Evolutionary conservation across 495 filamentous ascomycete species (phyloP).

Genomic region (Podospora australis): DNA sequence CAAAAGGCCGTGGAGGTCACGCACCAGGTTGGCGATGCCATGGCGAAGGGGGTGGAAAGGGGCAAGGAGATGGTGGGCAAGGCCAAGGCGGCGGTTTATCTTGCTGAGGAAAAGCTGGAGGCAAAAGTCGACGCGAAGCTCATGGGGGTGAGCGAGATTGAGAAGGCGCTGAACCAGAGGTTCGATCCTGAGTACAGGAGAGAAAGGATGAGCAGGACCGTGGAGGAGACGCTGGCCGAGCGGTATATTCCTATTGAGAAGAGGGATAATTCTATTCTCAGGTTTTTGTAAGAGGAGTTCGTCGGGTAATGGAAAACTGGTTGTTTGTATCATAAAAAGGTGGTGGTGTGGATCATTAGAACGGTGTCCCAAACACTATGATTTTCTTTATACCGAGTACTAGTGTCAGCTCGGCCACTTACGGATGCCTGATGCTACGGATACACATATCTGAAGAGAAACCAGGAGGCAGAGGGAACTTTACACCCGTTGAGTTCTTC

Average conservation of each 20-base stretch:
- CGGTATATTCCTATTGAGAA: constrained; percentile 40
- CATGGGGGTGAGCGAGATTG: constrained; percentile 31
- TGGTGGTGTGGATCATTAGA: no score
- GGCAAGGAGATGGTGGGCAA: constrained; percentile 14
- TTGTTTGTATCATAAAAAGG: no score
- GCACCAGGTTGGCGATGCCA: constrained; percentile 11
- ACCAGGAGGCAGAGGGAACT: no score
- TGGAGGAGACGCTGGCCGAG: constrained; percentile 39
- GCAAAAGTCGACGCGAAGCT: constrained; percentile 21
- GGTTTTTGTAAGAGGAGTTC: constrained; percentile 12
- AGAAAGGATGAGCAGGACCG: constrained; percentile 29
- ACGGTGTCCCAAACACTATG: no score
- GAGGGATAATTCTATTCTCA: constrained; percentile 31
- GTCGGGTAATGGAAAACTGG: no score
- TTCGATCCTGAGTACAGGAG: constrained; percentile 30
- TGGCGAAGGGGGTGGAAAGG: constrained; percentile 27
- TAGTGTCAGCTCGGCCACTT: no score
- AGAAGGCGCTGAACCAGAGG: constrained; percentile 42
- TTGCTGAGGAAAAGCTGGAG: constrained; percentile 22
- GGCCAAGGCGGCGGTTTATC: constrained; percentile 23
- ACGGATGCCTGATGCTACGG: no score
- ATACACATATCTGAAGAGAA: no score
- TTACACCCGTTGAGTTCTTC: no score
- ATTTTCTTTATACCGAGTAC: no score
- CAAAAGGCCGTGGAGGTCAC: constrained; percentile 17